Evolutionary conservation across 768 basidiomycete species (phyloP).

Genomic region (Kwoniella mangroviensis): DNA sequence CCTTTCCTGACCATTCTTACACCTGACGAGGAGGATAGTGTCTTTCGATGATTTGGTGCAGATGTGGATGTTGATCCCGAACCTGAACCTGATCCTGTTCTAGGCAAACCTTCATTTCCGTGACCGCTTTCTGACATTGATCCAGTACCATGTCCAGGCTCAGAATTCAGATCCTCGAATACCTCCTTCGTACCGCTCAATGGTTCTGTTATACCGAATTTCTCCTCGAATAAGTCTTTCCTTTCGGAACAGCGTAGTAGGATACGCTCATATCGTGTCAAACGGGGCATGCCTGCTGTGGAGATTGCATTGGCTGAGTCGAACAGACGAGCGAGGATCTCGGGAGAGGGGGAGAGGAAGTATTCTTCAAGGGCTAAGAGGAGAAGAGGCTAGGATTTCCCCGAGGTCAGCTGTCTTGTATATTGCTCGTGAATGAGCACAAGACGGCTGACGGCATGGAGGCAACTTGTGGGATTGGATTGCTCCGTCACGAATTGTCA

Average conservation of each 20-base stretch:
- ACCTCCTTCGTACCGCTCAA: constrained; percentile 19
- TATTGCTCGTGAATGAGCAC: too few relatives aligned
- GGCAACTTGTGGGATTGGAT: not conserved
- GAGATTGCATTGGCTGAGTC: constrained; percentile 93
- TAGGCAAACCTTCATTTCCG: not conserved
- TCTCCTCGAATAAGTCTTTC: constrained; percentile 89
- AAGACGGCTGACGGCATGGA: not conserved
- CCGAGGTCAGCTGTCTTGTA: not conserved
- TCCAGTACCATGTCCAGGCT: constrained; percentile 12
- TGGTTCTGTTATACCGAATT: constrained; percentile 61
- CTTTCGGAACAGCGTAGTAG: constrained; percentile 88
- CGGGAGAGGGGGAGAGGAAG: constrained; percentile 83
- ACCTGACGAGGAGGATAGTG: constrained; percentile 11
- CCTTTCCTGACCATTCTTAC: constrained; percentile 26
- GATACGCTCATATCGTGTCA: constrained; percentile 81
- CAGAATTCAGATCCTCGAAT: constrained; percentile 24
- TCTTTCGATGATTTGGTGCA: constrained; percentile 18
- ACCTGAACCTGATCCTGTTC: constrained; percentile 6
- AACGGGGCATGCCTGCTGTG: constrained; percentile 72
- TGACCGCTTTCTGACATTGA: not conserved
- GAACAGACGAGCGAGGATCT: constrained; percentile 85
- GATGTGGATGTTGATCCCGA: not conserved
- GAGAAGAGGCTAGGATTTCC: constrained; percentile 73
- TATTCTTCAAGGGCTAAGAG: constrained; percentile 95
- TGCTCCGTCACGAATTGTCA: not conserved